Evolutionary conservation across 345 rosid species (phyloP).

Genomic region (Syzygium grande): DNA sequence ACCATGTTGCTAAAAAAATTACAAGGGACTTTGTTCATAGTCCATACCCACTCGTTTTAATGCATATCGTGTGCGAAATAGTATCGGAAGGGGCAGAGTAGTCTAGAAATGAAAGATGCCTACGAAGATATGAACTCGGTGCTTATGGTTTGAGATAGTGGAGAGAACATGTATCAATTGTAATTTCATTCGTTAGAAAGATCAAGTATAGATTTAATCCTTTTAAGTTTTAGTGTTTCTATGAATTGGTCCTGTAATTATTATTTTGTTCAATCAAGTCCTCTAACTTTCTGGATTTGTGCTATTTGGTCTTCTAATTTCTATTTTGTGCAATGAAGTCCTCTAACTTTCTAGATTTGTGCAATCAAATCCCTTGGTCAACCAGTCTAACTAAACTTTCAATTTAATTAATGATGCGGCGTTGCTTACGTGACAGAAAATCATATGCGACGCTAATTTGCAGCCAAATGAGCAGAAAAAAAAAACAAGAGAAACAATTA

Average conservation of each 20-base stretch:
- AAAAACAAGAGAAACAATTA: background rate
- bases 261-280: background rate
- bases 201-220: background rate
- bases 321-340: background rate
- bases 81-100: background rate
- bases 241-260: background rate
- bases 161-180: background rate
- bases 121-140: background rate
- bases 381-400: background rate
- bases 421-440: background rate
- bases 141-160: background rate
- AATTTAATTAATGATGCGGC: background rate
- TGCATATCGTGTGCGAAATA: background rate
- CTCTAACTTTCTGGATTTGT: background rate
- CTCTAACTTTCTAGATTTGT: background rate
- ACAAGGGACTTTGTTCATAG: background rate
- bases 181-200: background rate
- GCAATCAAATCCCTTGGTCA: background rate
- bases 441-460: background rate
- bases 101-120: background rate
- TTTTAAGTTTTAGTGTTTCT: background rate
- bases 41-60: background rate
- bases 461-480: background rate
- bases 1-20: background rate
- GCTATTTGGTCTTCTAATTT: background rate